These are phyloP conservation scores for Hymenoscyphus scutula DNA, from an alignment of 2,329 filamentous ascomycete species.

Conservation along the genomic window DNA sequence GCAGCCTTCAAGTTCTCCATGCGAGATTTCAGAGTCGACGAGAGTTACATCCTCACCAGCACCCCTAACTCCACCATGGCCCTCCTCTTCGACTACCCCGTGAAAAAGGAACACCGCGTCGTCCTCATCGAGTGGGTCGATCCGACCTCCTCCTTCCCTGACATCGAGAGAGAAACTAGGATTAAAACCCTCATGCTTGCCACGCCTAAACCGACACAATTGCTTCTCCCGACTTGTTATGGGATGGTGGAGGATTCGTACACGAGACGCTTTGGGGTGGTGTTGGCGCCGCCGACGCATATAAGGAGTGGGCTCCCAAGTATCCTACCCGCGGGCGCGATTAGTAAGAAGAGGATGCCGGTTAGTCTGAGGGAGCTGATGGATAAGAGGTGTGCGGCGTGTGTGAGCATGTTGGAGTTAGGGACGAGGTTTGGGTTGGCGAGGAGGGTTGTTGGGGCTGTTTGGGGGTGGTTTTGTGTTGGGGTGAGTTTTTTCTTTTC, in stretches of 20 bases:
- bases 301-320: constrained; percentile 27
- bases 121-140: constrained; percentile 32
- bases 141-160: constrained; percentile 15
- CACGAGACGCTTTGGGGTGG: constrained; percentile 25
- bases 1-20: constrained; percentile 29
- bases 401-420: constrained; percentile 39
- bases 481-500: constrained; percentile 32
- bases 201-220: constrained; percentile 26
- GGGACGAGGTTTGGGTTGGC: constrained; percentile 45
- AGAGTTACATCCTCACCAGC: constrained; percentile 25
- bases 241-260: constrained; percentile 30
- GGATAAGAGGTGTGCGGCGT: constrained; percentile 26
- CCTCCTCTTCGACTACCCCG: constrained; percentile 31
- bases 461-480: constrained; percentile 50
- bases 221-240: constrained; percentile 31
- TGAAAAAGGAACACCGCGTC: constrained; percentile 30
- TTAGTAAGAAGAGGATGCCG: constrained; percentile 31
- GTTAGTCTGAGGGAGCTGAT: constrained; percentile 27
- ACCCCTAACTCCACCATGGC: constrained; percentile 29
- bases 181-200: constrained; percentile 31
- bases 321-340: constrained; percentile 29
- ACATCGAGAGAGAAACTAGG: constrained; percentile 27
- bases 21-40: constrained; percentile 30
- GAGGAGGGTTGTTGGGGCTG: constrained; percentile 43
- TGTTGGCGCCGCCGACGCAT: constrained; percentile 30